Base-by-base conservation (phyloP, 2,329 filamentous ascomycete genomes). In the Apiospora marii region DNA sequence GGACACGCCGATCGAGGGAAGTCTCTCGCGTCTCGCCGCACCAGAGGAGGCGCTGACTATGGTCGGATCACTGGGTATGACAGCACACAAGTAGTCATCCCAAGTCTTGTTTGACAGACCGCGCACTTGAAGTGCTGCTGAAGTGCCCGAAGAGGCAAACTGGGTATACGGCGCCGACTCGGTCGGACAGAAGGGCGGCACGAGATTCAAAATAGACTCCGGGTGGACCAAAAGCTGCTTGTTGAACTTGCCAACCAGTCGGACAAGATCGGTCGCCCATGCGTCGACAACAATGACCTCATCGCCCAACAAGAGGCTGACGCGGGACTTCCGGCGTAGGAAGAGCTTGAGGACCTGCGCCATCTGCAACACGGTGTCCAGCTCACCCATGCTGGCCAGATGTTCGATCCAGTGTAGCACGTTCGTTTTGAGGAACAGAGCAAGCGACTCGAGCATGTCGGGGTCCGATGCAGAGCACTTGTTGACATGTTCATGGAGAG, bases 351-450 rank as follows among this genome's bases (percentile, higher is more conserved):
- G 41, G 2, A 71, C 70, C 16, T 73, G 73, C 1, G 72, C 72
- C 27, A 70, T 69, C 3, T 70, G 70, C 14, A 72, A 43, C 16
- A 72, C 43, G 19, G 49, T 58, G 3, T 58, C 48, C 14, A 73
- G 58, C 41, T 70, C 44, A 6, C 34, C 27, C 3, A 46, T 22
- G 1, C 16, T 34, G 7, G 70, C 67, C n/a, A 73, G 41, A 61
- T 67, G 27, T 73, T 84, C 82, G 53, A 84, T 81, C 83, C 82
- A 84, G 13, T 79, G 78, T 14, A 84, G 76, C 4, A 84, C 70
- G 71, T 83, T 83, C 34, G 76, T 74, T 19, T 76, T 77, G 8
- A 83, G 69, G 72, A 84, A 83, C 14, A 71, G 71, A 14, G 75
- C 74, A 8, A 82, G 70, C 64, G 80, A 75, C 2, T 73, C 53